Conservation (phyloP, 345 rosid genomes). For the Barbarea vulgaris region DNA sequence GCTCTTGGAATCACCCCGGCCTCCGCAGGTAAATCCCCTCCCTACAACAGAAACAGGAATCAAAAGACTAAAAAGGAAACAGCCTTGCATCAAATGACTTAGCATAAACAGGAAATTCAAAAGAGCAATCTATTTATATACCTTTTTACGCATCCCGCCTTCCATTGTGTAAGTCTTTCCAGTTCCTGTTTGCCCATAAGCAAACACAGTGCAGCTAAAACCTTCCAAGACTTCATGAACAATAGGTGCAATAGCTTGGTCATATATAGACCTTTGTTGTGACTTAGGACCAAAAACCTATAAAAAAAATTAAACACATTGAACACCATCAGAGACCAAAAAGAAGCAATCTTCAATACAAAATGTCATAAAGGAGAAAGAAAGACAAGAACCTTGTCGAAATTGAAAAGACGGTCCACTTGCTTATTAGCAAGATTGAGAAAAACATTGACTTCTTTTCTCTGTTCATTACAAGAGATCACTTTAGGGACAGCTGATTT, state of each 20-base stretch:
- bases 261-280: slow-evolving; percentile 91
- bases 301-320: neutral
- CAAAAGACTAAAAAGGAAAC: neutral
- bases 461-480: slow-evolving; percentile 71
- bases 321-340: neutral
- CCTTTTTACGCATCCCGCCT: slow-evolving; percentile 95
- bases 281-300: slow-evolving; percentile 96
- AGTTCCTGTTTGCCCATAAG: slow-evolving; percentile 91
- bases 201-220: slow-evolving; percentile 93
- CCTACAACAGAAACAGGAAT: slow-evolving; percentile 44
- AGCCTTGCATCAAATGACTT: neutral
- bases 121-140: slow-evolving; percentile 11
- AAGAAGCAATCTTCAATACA: neutral
- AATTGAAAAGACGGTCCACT: slow-evolving; percentile 76
- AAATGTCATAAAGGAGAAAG: neutral
- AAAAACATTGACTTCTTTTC: slow-evolving; percentile 74
- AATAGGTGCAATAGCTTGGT: slow-evolving; percentile 80
- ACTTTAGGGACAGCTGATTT: slow-evolving; percentile 59
- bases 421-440: slow-evolving; percentile 79
- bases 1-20: slow-evolving; percentile 96
- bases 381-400: slow-evolving; percentile 65
- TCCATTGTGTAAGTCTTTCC: slow-evolving; percentile 97
- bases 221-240: slow-evolving; percentile 94
- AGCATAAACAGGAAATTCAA: neutral
- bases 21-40: slow-evolving; percentile 87